Percentiles rank a stretch among this genome's conserved stretches.
Evolutionary conservation across 169 alveolate genomes (phyloP).

Genomic region (Eimeria maxima): DNA sequence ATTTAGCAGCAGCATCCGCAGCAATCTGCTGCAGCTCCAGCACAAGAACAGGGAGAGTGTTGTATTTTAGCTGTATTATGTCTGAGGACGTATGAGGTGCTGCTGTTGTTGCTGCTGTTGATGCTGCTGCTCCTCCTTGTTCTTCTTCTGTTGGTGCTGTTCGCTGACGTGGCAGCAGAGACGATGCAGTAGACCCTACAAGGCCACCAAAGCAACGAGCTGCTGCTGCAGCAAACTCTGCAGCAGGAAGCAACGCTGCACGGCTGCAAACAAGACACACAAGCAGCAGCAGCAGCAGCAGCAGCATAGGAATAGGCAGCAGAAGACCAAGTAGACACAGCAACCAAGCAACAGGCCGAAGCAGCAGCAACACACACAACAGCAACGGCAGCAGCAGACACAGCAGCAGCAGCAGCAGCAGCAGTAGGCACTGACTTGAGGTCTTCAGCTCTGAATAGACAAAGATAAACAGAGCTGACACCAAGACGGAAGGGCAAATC

Average conservation of each 20-base stretch:
- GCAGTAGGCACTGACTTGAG: not conserved
- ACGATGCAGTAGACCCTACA: not conserved
- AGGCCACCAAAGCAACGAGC: not conserved
- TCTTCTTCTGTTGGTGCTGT: not conserved
- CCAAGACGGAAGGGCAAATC: conserved; percentile 3
- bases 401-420: not conserved
- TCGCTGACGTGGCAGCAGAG: conserved; percentile 14
- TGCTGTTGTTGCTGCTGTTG: not conserved
- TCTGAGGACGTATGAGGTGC: conserved; percentile 42
- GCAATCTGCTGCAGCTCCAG: not conserved
- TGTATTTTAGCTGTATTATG: conserved; percentile 32
- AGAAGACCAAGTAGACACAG: not conserved
- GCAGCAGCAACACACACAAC: conserved; percentile 1
- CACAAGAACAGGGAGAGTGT: conserved; percentile 55
- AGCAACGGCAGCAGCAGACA: not conserved
- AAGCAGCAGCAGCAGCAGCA: conserved; percentile 48
- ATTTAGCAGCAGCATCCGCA: conserved; percentile 17
- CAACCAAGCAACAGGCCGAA: not conserved
- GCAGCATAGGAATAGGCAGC: conserved; percentile 25
- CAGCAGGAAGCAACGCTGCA: not conserved
- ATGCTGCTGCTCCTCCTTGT: not conserved
- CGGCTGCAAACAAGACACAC: not conserved
- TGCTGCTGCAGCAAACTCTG: conserved; percentile 2
- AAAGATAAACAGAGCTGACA: conserved; percentile 32
- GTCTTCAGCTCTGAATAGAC: conserved; percentile 72